Evolutionary conservation across 148 eudicot species (phyloP), one percentile per base, ranked within the genome.

Genomic region (Spergularia bocconei): DNA sequence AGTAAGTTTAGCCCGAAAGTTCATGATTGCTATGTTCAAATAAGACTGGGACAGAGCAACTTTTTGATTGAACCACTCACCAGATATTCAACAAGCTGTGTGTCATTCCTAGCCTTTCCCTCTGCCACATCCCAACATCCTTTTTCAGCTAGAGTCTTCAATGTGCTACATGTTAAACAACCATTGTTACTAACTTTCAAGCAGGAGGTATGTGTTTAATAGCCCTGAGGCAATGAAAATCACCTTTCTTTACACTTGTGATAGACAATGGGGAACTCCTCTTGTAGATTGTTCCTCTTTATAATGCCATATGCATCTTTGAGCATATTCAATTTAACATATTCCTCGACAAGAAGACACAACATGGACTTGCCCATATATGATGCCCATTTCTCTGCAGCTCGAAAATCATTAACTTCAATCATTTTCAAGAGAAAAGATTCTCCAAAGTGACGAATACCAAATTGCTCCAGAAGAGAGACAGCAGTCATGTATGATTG

Each of bases 41-140:
- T 16, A 16, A 17, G 53, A 11, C 47, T 54, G 55, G 48, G 70
- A 12, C 41, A 21, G 8, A 62, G 52, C 3, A 23, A 41, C 2
- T n/a, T 47, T 6, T 69, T 67, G 38, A 15, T 15, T 0, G 58
- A 50, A 41, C 69, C 68, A 81, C 96, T 76, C 75, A 87, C 99
- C 92, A 95, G 75, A 85, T 85, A 95, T 74, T 95, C 92, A 76
- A 95, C 87, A 79, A 92, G 89, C 47, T 86, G 89, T 66, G 83
- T 79, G 75, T 95, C 79, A 56, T 81, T 82, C 33, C 84, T 85
- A 38, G 97, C 83, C 79, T 85, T 91, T 82, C 75, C 80, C 84
- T 96, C 99, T 16, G 98, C 99, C 75, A 96, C 78, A 70, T 92
- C 98, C 99, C 99, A 96, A 72, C 89, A 84, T 69, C 98, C 99